Evolutionary conservation across 139 green algal species (phyloP).

Genomic region (Picochlorum sp.): DNA sequence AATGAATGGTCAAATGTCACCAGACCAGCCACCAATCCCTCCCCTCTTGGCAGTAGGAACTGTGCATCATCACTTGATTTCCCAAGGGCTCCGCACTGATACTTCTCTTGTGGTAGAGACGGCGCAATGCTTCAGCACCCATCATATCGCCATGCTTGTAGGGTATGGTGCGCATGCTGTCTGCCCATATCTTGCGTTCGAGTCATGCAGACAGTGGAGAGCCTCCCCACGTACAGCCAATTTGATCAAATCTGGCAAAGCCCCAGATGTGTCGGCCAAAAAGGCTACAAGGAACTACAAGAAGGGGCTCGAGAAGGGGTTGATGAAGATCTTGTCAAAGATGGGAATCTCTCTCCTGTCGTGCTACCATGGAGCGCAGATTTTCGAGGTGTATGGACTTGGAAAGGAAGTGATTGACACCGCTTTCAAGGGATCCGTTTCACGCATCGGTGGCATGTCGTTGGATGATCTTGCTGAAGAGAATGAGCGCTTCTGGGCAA

Average conservation of each 20-base stretch:
- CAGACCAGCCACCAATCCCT: conserved; percentile 66
- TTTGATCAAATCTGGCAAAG: conserved; percentile 86
- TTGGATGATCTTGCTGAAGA: conserved; percentile 87
- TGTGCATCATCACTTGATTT: conserved; percentile 98
- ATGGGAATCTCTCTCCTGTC: conserved; percentile 98
- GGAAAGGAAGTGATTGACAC: conserved; percentile 79
- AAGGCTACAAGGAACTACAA: conserved; percentile 86
- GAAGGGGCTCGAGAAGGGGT: conserved; percentile 86
- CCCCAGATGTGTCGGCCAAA: conserved; percentile 60
- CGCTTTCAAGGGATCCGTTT: conserved; percentile 72
- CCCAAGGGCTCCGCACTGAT: conserved; percentile 54
- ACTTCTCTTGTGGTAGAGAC: conserved; percentile 95
- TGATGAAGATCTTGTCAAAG: conserved; percentile 99
- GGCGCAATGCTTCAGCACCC: conserved; percentile 72
- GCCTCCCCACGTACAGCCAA: conserved; percentile 56
- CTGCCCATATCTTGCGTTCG: conserved; percentile 93
- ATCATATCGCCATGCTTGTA: conserved; percentile 86
- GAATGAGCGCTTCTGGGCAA: conserved; percentile 78
- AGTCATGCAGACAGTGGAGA: conserved; percentile 92
- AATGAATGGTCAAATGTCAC: conserved; percentile 17
- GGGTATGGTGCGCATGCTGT: conserved; percentile 94
- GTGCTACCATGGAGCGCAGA: conserved; percentile 89
- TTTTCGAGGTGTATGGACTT: conserved; percentile 99
- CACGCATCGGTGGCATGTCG: conserved; percentile 90
- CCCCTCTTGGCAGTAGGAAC: conserved; percentile 83